Conservation (phyloP, 2,329 filamentous ascomycete species). For the Coleophoma cylindrospora region DNA sequence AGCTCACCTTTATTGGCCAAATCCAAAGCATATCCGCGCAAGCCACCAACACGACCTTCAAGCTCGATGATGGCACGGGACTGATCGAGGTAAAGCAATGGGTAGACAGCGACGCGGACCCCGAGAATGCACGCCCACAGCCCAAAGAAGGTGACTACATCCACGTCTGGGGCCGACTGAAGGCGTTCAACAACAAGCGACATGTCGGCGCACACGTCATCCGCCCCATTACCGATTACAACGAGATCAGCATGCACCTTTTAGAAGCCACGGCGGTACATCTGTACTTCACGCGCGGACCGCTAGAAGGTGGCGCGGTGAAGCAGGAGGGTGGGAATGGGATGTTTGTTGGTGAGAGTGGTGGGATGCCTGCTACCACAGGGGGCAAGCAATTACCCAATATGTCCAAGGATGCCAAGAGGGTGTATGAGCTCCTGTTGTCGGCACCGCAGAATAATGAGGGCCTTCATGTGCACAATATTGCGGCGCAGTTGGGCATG, state of each 20-base stretch:
- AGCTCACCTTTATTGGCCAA: slow-evolving; percentile 85
- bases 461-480: slow-evolving; percentile 75
- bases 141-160: slow-evolving; percentile 74
- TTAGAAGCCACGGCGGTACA: slow-evolving; percentile 88
- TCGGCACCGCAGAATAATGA: slow-evolving; percentile 69
- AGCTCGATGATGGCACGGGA: slow-evolving; percentile 91
- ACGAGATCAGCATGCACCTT: slow-evolving; percentile 90
- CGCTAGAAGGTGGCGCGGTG: slow-evolving; percentile 34
- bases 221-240: slow-evolving; percentile 74
- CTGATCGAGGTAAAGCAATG: slow-evolving; percentile 87
- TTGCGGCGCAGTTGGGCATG: slow-evolving; percentile 63
- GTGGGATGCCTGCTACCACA: slow-evolving; percentile 22
- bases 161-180: slow-evolving; percentile 79
- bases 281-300: slow-evolving; percentile 73
- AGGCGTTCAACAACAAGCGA: slow-evolving; percentile 77
- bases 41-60: slow-evolving; percentile 87
- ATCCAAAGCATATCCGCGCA: slow-evolving; percentile 83
- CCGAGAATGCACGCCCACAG: slow-evolving; percentile 39
- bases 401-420: slow-evolving; percentile 53
- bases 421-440: slow-evolving; percentile 67
- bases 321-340: slow-evolving; percentile 25
- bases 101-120: slow-evolving; percentile 45
- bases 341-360: slow-evolving; percentile 30
- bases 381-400: slow-evolving; percentile 25
- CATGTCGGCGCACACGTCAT: slow-evolving; percentile 79